These are phyloP conservation scores for Globisporangium nunn DNA, from an alignment of 352 stramenopile species.

Conservation along the genomic window DNA sequence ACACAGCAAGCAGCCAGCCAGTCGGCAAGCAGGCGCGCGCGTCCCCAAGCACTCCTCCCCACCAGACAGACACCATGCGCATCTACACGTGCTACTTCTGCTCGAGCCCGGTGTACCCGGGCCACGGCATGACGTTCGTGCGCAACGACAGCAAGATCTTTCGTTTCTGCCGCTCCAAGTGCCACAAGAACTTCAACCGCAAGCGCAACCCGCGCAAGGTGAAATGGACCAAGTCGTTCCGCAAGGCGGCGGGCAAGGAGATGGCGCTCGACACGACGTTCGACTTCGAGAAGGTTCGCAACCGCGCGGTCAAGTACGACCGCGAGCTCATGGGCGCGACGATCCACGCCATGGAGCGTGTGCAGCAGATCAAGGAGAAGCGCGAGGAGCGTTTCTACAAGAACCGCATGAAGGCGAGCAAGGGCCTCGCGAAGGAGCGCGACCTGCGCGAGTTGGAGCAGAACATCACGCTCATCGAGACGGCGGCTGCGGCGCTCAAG, in stretches of 20 bases:
- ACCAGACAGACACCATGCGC: slow-evolving; percentile 67
- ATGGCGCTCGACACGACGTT: slow-evolving; percentile 99
- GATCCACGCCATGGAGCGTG: slow-evolving; percentile 97
- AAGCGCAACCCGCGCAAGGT: slow-evolving; percentile 99
- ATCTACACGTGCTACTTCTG: slow-evolving; percentile 99
- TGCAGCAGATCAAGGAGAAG: slow-evolving; percentile 96
- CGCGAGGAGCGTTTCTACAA: slow-evolving; percentile 97
- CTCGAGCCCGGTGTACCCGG: slow-evolving; percentile 98
- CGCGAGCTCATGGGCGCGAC: slow-evolving; percentile 98
- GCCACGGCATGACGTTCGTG: slow-evolving; percentile 98
- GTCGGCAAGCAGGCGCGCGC: no score
- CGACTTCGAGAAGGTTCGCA: slow-evolving; percentile 99
- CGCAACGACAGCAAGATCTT: slow-evolving; percentile 99
- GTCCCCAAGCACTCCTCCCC: not conserved
- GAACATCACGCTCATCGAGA: slow-evolving; percentile 83
- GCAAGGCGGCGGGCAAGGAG: slow-evolving; percentile 97
- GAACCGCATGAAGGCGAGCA: slow-evolving; percentile 92
- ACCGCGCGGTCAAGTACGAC: slow-evolving; percentile 99
- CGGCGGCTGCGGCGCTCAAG: slow-evolving; percentile 62
- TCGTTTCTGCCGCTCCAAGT: slow-evolving; percentile 99
- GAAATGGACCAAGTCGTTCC: slow-evolving; percentile 99
- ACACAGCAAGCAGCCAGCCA: no score
- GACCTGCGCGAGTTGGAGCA: slow-evolving; percentile 80
- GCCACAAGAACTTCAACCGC: slow-evolving; percentile 99
- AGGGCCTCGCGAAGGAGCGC: slow-evolving; percentile 69